Evolutionary conservation across 2,329 filamentous ascomycete genomes (phyloP).

Genomic region (Atkinsonella hypoxylon): DNA sequence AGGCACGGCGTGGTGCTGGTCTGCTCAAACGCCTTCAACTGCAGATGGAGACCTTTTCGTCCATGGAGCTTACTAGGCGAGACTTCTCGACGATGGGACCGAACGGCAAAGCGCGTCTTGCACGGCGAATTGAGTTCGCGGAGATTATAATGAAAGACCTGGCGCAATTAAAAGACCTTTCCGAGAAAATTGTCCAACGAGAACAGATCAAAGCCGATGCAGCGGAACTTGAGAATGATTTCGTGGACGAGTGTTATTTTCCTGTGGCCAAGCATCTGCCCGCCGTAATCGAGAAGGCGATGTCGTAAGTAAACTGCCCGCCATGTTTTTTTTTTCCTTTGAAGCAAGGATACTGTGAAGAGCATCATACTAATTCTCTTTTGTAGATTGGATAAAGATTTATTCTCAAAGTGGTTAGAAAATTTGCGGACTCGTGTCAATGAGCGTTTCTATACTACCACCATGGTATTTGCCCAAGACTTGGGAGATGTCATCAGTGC

Average conservation of each 20-base stretch:
- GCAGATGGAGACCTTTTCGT: constrained; percentile 92
- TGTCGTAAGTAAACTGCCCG: constrained; percentile 50
- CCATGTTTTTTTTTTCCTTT: background rate
- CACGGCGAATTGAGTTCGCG: constrained; percentile 80
- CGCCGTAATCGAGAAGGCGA: constrained; percentile 68
- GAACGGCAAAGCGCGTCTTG: constrained; percentile 63
- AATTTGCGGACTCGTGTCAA: constrained; percentile 41
- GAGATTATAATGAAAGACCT: constrained; percentile 65
- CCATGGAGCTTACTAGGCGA: constrained; percentile 89
- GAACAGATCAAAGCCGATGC: constrained; percentile 70
- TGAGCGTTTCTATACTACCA: constrained; percentile 44
- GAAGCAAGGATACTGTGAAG: background rate
- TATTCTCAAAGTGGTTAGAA: constrained; percentile 42
- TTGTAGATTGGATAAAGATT: constrained; percentile 49
- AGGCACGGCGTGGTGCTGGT: constrained; percentile 81
- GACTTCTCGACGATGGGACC: constrained; percentile 95
- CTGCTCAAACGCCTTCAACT: constrained; percentile 86
- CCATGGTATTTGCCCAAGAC: constrained; percentile 43
- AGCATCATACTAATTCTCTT: constrained; percentile 19
- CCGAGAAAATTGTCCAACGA: constrained; percentile 58
- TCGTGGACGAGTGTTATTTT: constrained; percentile 86
- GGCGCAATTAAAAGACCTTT: constrained; percentile 59
- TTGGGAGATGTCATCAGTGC: constrained; percentile 40
- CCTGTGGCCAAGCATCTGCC: constrained; percentile 67
- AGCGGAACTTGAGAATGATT: constrained; percentile 60